A percentile compares a stretch with the other conserved stretches of the same genome.
Evolutionary conservation across 2,329 filamentous ascomycete genomes (phyloP).

Genomic region (Teratosphaeria gauchensis): DNA sequence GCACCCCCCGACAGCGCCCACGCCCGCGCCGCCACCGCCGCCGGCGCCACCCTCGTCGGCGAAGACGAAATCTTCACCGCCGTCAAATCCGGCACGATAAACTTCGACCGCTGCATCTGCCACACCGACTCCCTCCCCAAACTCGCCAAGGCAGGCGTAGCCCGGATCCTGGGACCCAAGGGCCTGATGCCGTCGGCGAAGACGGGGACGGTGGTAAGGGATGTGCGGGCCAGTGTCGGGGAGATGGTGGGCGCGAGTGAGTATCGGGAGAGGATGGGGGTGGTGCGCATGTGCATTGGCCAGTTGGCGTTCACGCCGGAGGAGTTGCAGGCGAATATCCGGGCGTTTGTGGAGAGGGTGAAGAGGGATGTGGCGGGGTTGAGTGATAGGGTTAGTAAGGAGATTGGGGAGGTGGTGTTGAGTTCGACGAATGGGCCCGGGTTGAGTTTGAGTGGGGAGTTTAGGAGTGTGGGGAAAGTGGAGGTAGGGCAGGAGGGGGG

Average conservation of each 20-base stretch:
- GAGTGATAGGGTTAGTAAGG: constrained; percentile 57
- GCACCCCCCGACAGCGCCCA: constrained; percentile 70
- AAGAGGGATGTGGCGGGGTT: constrained; percentile 65
- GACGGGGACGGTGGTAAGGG: constrained; percentile 76
- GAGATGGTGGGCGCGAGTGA: constrained; percentile 76
- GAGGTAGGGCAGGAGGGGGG: too few species aligned
- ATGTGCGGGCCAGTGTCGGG: constrained; percentile 63
- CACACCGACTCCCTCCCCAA: constrained; percentile 68
- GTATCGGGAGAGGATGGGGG: constrained; percentile 77
- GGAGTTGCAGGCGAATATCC: constrained; percentile 76
- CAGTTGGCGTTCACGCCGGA: constrained; percentile 83
- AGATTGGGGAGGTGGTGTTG: constrained; percentile 67
- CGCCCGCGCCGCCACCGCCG: constrained; percentile 62
- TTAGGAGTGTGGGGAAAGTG: constrained; percentile 55
- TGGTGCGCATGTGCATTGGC: constrained; percentile 81
- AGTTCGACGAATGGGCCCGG: constrained; percentile 82
- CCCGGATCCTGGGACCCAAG: constrained; percentile 72
- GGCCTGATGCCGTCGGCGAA: constrained; percentile 89
- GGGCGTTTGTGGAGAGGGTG: constrained; percentile 61
- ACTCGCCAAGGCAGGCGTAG: constrained; percentile 71
- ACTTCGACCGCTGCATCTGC: constrained; percentile 84
- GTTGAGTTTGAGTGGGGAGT: constrained; percentile 74
- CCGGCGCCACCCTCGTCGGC: constrained; percentile 74
- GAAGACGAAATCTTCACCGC: constrained; percentile 77
- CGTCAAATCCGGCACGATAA: constrained; percentile 62